Conservation (phyloP, 2,329 filamentous ascomycete genomes). For the Aspergillus udagawae region DNA sequence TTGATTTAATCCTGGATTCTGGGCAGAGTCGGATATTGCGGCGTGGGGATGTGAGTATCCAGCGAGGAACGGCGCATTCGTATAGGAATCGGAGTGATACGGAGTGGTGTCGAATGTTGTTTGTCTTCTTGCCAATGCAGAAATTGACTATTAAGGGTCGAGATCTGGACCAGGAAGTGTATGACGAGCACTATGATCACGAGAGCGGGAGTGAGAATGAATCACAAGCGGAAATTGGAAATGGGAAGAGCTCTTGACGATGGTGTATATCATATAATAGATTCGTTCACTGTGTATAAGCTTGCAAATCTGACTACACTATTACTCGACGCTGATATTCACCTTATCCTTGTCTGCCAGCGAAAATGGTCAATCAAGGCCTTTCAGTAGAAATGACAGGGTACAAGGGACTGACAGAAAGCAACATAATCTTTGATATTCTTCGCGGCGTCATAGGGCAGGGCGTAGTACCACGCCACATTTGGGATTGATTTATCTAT, state of each 20-base stretch:
- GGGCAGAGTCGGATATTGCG: slow-evolving; percentile 43
- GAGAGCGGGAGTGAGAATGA: neutral
- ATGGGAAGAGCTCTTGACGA: neutral
- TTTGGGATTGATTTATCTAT: slow-evolving; percentile 48
- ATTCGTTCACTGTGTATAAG: neutral
- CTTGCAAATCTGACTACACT: neutral
- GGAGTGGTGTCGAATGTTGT: slow-evolving; percentile 29
- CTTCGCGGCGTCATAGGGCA: slow-evolving; percentile 47
- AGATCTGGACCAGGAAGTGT: slow-evolving; percentile 50
- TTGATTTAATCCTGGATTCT: slow-evolving; percentile 47
- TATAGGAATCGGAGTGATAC: slow-evolving; percentile 23
- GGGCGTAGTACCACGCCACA: slow-evolving; percentile 58
- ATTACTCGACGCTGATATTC: slow-evolving; percentile 14
- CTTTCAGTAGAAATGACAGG: neutral
- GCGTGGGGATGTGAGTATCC: slow-evolving; percentile 51
- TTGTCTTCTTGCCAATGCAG: slow-evolving; percentile 30
- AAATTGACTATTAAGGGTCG: slow-evolving; percentile 40
- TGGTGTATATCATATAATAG: neutral
- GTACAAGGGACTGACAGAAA: slow-evolving; percentile 47
- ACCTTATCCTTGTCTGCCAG: slow-evolving; percentile 35
- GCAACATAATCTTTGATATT: slow-evolving; percentile 55
- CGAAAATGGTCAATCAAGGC: neutral
- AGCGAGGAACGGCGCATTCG: slow-evolving; percentile 40
- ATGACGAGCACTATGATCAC: slow-evolving; percentile 22
- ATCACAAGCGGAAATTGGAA: neutral